phyloP scores from a whole-genome alignment of 2,329 filamentous ascomycete genomes.

The Nemania sp. region DNA sequence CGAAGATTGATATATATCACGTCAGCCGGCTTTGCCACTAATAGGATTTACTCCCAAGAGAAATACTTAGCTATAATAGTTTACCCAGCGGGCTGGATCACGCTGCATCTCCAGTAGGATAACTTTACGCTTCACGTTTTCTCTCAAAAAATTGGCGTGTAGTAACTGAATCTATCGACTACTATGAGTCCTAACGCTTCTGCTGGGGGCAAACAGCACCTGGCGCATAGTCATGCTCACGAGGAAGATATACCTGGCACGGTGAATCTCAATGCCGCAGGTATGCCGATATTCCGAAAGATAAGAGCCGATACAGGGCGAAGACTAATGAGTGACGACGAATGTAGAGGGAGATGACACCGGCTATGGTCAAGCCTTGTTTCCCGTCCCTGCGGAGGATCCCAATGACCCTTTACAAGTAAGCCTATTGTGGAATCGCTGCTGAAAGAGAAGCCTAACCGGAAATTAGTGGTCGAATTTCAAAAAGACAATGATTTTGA shows the following conservation, averaged over 20 bases:
- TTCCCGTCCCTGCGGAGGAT: slow-evolving; percentile 48
- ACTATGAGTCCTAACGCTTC: slow-evolving; percentile 38
- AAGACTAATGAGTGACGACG: slow-evolving; percentile 13
- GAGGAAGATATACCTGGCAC: slow-evolving; percentile 48
- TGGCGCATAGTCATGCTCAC: slow-evolving; percentile 49
- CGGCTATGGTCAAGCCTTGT: slow-evolving; percentile 47
- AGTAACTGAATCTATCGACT: not conserved
- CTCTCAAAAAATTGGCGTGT: not conserved
- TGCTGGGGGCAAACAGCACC: slow-evolving; percentile 37
- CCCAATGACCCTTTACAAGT: slow-evolving; percentile 49
- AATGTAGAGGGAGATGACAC: slow-evolving; percentile 48
- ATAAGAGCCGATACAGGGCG: not conserved
- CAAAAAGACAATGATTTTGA: slow-evolving; percentile 70
- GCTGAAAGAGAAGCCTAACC: slow-evolving; percentile 24
- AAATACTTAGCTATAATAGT: slow-evolving; percentile 15
- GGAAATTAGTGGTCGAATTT: slow-evolving; percentile 62
- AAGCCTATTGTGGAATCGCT: slow-evolving; percentile 11
- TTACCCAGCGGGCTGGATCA: slow-evolving; percentile 8
- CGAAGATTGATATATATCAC: slow-evolving; percentile 23
- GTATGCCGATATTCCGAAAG: slow-evolving; percentile 37
- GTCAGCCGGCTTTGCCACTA: not conserved
- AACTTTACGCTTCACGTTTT: not conserved
- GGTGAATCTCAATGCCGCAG: slow-evolving; percentile 46
- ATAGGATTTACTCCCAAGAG: not conserved
- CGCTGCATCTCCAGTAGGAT: not conserved